Percentiles rank a stretch among this genome's conserved stretches.
Evolutionary conservation across 2,329 filamentous ascomycete species (phyloP).

Genomic region (Neodidymelliopsis sp.): DNA sequence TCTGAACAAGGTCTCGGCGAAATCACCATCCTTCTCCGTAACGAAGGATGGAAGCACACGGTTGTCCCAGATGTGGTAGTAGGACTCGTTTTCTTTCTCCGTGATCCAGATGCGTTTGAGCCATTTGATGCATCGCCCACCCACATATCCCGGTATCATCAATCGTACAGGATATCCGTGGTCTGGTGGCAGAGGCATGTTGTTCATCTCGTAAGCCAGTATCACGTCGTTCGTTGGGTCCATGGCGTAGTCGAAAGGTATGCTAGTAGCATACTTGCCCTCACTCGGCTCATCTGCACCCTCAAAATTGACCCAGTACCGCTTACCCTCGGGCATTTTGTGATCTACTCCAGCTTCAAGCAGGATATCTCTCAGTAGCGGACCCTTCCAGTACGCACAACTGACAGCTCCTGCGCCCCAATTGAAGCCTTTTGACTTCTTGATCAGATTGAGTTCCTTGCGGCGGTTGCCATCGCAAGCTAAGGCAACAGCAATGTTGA

Average conservation of each 20-base stretch:
- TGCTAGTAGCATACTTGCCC: slow-evolving; percentile 61
- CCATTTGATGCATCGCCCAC: slow-evolving; percentile 63
- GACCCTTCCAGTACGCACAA: slow-evolving; percentile 52
- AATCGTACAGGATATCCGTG: slow-evolving; percentile 59
- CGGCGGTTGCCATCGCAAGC: slow-evolving; percentile 66
- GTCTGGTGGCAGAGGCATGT: slow-evolving; percentile 50
- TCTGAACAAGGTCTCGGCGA: slow-evolving; percentile 57
- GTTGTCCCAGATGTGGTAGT: slow-evolving; percentile 64
- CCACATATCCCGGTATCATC: slow-evolving; percentile 58
- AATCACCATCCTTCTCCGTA: slow-evolving; percentile 57
- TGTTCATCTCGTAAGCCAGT: slow-evolving; percentile 54
- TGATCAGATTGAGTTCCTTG: slow-evolving; percentile 62
- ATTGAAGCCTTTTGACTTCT: slow-evolving; percentile 61
- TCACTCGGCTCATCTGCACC: slow-evolving; percentile 58
- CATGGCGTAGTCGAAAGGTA: slow-evolving; percentile 42
- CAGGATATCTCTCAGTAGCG: slow-evolving; percentile 58
- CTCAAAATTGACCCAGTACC: slow-evolving; percentile 59
- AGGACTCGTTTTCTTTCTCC: slow-evolving; percentile 57
- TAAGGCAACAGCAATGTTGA: slow-evolving; percentile 61
- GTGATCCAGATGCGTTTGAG: slow-evolving; percentile 60
- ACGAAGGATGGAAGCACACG: slow-evolving; percentile 62
- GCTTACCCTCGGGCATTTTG: slow-evolving; percentile 25
- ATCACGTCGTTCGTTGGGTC: slow-evolving; percentile 21
- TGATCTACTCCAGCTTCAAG: slow-evolving; percentile 49
- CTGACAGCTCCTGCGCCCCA: slow-evolving; percentile 63